Conservation (phyloP, 2,329 filamentous ascomycete genomes). For the Alternaria hordeiaustralica region DNA sequence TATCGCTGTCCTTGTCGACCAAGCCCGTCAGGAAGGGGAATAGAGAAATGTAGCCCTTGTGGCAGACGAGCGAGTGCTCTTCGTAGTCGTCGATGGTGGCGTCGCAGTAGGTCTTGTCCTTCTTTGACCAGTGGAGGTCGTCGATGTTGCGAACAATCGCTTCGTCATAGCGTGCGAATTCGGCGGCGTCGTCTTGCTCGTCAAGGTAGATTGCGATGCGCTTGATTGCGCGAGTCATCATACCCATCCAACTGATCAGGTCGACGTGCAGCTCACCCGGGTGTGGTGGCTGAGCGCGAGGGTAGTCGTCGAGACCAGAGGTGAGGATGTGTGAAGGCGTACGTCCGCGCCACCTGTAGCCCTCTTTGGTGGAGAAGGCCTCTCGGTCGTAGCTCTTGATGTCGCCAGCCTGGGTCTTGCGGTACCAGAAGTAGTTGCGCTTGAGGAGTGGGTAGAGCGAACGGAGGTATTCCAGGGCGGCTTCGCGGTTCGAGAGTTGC, state of each 20-base stretch:
- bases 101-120: conserved; percentile 86
- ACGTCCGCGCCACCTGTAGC: conserved; percentile 92
- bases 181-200: conserved; percentile 75
- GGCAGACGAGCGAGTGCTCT: conserved; percentile 86
- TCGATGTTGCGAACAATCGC: conserved; percentile 87
- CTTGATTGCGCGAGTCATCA: conserved; percentile 87
- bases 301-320: conserved; percentile 95
- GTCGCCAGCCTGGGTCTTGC: conserved; percentile 86
- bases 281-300: conserved; percentile 89
- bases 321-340: conserved; percentile 87
- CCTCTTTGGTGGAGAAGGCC: conserved; percentile 88
- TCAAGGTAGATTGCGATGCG: conserved; percentile 80
- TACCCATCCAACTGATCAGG: conserved; percentile 94
- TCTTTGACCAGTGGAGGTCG: conserved; percentile 89
- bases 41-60: conserved; percentile 94
- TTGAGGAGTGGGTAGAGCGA: conserved; percentile 85
- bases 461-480: conserved; percentile 74
- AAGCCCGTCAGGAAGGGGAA: conserved; percentile 91
- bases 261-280: conserved; percentile 96
- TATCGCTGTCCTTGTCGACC: conserved; percentile 73
- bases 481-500: conserved; percentile 70
- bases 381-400: conserved; percentile 90
- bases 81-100: conserved; percentile 95
- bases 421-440: conserved; percentile 94
- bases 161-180: conserved; percentile 73